A percentile compares a stretch with the other conserved stretches of the same genome.
Conservation (phyloP, 495 filamentous ascomycete species). For the Filosporella fistucella region DNA sequence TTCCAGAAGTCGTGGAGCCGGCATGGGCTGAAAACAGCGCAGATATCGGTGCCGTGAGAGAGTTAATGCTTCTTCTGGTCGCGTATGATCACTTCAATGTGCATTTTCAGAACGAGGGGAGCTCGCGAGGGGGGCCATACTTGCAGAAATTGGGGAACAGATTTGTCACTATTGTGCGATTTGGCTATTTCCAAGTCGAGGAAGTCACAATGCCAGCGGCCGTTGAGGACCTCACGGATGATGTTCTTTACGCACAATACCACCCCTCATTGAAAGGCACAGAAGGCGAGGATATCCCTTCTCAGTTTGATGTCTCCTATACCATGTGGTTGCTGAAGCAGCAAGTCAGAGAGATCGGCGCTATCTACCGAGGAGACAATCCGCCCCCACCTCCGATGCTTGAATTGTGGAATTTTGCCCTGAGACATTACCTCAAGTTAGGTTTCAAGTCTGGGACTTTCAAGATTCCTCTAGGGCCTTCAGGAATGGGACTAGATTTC, state of each 20-base stretch:
- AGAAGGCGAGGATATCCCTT: conserved; percentile 4
- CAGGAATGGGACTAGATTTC: too few species aligned
- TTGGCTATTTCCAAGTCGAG: conserved; percentile 13
- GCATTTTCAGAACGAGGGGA: conserved; percentile 1
- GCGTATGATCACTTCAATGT: conserved; percentile 15
- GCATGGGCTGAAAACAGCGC: conserved; percentile 4
- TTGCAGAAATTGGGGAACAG: conserved; percentile 10
- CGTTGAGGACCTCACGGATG: conserved; percentile 8
- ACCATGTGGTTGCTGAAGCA: conserved; percentile 2
- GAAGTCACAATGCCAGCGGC: conserved; percentile 10
- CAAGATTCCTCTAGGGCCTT: not conserved
- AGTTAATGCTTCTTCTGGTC: conserved; percentile 12
- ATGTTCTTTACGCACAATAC: not conserved
- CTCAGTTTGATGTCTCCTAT: conserved; percentile 3
- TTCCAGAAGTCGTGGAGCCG: conserved; percentile 3
- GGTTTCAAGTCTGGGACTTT: conserved; percentile 8
- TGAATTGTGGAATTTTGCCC: conserved; percentile 10
- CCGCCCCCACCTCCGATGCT: conserved; percentile 6
- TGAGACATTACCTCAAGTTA: conserved; percentile 12
- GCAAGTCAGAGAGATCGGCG: not conserved
- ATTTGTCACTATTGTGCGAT: conserved; percentile 10
- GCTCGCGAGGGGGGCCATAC: not conserved
- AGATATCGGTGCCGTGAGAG: conserved; percentile 9
- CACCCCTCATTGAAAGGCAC: conserved; percentile 6
- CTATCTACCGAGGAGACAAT: not conserved